Conservation (phyloP, 2,329 filamentous ascomycete genomes). For the Xylariaceae sp. region DNA sequence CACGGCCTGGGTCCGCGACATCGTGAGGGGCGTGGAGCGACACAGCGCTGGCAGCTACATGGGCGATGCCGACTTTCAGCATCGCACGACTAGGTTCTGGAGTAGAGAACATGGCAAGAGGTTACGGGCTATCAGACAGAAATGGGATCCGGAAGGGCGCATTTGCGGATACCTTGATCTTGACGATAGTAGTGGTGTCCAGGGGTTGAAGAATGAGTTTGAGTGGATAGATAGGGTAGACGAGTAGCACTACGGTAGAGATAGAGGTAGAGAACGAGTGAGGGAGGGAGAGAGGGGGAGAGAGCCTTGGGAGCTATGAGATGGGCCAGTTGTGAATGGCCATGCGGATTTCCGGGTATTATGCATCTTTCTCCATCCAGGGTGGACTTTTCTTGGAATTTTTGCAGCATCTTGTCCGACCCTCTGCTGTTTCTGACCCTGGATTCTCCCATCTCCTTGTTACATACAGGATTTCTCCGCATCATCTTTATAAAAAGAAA, state of each 20-base stretch:
- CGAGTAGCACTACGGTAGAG: not conserved
- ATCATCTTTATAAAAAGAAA: not conserved
- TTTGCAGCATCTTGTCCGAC: not conserved
- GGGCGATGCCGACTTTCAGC: constrained; percentile 61
- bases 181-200: constrained; percentile 50
- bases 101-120: constrained; percentile 47
- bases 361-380: not conserved
- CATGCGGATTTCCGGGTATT: constrained; percentile 2
- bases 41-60: constrained; percentile 58
- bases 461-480: not conserved
- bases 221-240: constrained; percentile 39
- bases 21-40: constrained; percentile 49
- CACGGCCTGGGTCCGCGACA: constrained; percentile 51
- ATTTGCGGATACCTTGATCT: constrained; percentile 54
- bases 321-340: too few species aligned
- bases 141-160: constrained; percentile 52
- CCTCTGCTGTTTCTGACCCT: not conserved
- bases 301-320: too few species aligned
- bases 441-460: not conserved
- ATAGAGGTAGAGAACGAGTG: not conserved
- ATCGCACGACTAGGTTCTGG: constrained; percentile 56
- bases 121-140: constrained; percentile 51
- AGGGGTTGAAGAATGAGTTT: constrained; percentile 51
- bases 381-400: not conserved
- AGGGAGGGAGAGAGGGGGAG: too few species aligned